Conservation (phyloP, 306 rosid species). For the Morella rubra region DNA sequence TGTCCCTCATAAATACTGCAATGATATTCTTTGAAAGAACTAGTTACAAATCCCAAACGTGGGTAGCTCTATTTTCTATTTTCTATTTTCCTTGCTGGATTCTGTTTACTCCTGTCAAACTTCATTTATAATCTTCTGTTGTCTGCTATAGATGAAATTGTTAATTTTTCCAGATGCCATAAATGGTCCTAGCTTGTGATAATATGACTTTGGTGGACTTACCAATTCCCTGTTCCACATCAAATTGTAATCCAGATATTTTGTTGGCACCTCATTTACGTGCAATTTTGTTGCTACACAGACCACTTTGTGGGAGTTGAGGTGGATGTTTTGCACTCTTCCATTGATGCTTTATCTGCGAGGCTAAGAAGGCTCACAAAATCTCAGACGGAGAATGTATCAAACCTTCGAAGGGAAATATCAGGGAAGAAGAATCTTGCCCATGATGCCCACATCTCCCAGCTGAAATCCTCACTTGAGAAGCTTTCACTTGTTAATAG, state of each 20-base stretch:
- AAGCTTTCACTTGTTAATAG: constrained; percentile 67
- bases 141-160: too few relatives aligned
- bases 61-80: background rate
- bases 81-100: too few relatives aligned
- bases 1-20: background rate
- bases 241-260: constrained; percentile 3
- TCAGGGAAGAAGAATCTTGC: constrained; percentile 47
- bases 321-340: constrained; percentile 72
- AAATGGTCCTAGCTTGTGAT: too few relatives aligned
- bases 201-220: too few relatives aligned
- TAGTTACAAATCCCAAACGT: background rate
- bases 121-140: too few relatives aligned
- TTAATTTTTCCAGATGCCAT: too few relatives aligned
- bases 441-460: constrained; percentile 59
- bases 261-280: constrained; percentile 9
- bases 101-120: too few relatives aligned
- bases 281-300: constrained; percentile 31
- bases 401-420: constrained; percentile 43
- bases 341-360: constrained; percentile 59
- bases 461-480: constrained; percentile 72
- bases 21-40: constrained; percentile 2
- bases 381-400: constrained; percentile 42
- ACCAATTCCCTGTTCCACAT: background rate
- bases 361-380: constrained; percentile 64
- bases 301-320: constrained; percentile 73